Evolutionary conservation across 306 rosid species (phyloP), one percentile per base, ranked within the genome.

Genomic region (Gleditsia sinensis): DNA sequence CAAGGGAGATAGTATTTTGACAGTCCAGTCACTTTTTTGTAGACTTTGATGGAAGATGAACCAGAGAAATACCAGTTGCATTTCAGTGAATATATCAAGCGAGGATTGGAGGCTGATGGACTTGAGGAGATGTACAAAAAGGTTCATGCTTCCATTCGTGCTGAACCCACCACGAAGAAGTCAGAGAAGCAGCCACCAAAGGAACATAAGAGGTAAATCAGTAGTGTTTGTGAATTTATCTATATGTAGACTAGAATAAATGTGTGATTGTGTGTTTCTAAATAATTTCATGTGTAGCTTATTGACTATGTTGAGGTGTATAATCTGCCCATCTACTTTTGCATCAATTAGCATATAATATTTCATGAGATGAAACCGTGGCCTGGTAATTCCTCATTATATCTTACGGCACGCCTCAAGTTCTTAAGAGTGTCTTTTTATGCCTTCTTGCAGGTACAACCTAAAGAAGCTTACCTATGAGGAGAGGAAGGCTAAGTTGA

Each of bases 81-180:
- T 58, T 91, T 91, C 63, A 81, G 90, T 12, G 88, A 84, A 51
- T 91, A 89, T 59, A 77, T 89, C 74, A 89, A 89, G 82, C 80
- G 30, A n/a, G 90, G 87, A 16, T 36, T 87, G 13, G 93, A 84
- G 10, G 74, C 91, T 0, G 97, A 89, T 23, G 71, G 83, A 37
- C 25, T 92, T 2, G 93, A 87, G 68, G 93, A 53, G n/a, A n/a
- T 89, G 64, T 89, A 84, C 83, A 92, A 83, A 83, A 89, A 78
- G 72, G 97, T 89, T 36, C 97, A 92, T 78, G 93, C 96, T 3
- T 88, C 97, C 49, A 92, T 92, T 32, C 91, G 97, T 4, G 89
- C 89, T 0, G 84, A 87, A 37, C 93, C 97, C 3, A 1, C 50
- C 0, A 0, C 7, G 1, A 89, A 86, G 82, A 92, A 86, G 42